These are phyloP conservation scores for Populus euphratica DNA, from an alignment of 345 rosid genomes.

Conservation along the genomic window DNA sequence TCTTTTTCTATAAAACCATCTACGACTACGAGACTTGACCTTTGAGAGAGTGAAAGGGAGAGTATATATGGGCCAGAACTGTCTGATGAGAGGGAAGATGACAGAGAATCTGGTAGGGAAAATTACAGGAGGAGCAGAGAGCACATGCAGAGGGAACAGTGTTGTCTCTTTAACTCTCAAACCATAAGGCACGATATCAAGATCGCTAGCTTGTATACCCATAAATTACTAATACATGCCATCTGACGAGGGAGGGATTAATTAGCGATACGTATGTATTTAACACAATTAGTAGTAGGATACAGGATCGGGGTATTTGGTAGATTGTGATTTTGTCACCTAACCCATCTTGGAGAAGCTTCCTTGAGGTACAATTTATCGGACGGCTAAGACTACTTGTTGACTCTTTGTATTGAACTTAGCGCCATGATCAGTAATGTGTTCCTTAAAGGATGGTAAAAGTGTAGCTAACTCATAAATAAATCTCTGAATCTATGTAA, in stretches of 20 bases:
- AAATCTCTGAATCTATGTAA: not conserved
- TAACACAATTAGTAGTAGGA: constrained; percentile 8
- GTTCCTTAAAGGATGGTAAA: not conserved
- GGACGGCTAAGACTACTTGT: not conserved
- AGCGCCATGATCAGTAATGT: not conserved
- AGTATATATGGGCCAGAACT: not conserved
- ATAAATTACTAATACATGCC: not conserved
- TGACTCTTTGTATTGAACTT: not conserved
- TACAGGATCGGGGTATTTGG: not conserved
- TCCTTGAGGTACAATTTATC: not conserved
- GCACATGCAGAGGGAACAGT: constrained; percentile 53
- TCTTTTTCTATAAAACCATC: constrained; percentile 1
- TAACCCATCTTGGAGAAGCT: not conserved
- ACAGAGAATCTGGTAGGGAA: not conserved
- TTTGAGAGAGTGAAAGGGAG: not conserved
- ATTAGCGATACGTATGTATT: not conserved
- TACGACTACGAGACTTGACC: constrained; percentile 8
- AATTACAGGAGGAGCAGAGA: constrained; percentile 8
- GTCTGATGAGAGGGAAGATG: constrained; percentile 16
- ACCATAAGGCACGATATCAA: constrained; percentile 10
- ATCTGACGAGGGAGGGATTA: not conserved
- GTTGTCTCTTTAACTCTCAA: constrained; percentile 30
- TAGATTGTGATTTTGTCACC: not conserved
- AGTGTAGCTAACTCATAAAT: not conserved
- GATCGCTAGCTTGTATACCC: constrained; percentile 11